Evolutionary conservation across 2,329 filamentous ascomycete genomes (phyloP), one percentile per base, ranked within the genome.

Genomic region (Torrubiellomyces zombiae): DNA sequence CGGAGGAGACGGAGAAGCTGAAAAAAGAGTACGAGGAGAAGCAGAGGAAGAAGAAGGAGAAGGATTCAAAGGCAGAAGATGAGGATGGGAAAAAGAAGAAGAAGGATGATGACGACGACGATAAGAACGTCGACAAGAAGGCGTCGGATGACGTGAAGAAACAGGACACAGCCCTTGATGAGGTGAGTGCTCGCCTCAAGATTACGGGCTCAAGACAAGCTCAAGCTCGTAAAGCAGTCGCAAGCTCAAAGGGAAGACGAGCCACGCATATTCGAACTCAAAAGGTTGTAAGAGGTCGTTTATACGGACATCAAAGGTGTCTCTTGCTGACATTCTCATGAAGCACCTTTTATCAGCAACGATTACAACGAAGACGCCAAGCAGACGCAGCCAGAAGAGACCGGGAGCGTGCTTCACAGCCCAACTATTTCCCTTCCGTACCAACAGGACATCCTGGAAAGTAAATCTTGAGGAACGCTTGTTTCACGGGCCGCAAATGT

Each of bases 291-390:
- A n/a, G n/a, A 8, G 38, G 7, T 13, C n/a, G n/a, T 14, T 12
- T n/a, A 13, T 9, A 16, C 14, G 18, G 15, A 6, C 16, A 20
- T 8, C 11, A 10, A 22, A 6, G 14, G 7, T 14, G 7, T n/a
- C 12, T 18, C 8, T 10, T 16, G 22, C 28, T 32, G 23, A 32
- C 15, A 2, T 7, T 18, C 8, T n/a, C n/a, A n/a, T 2, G 1
- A 16, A 89, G 81, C 39, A 66, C 71, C 14, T 93, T 98, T 50
- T 91, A 82, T 45, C 76, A 86, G 38, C 80, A 83, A 55, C 72
- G 89, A 10, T 47, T 93, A 25, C 72, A 82, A 45, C 77, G 76
- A 44, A 75, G 83, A 43, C 42, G 52, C 9, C 50, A 55, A 19
- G 40, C 38, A 2, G 53, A 54, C 21, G 40, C 44, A 4, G 77